Evolutionary conservation across 768 basidiomycete species (phyloP).

Genomic region (Naganishia vaughanmartiniae): DNA sequence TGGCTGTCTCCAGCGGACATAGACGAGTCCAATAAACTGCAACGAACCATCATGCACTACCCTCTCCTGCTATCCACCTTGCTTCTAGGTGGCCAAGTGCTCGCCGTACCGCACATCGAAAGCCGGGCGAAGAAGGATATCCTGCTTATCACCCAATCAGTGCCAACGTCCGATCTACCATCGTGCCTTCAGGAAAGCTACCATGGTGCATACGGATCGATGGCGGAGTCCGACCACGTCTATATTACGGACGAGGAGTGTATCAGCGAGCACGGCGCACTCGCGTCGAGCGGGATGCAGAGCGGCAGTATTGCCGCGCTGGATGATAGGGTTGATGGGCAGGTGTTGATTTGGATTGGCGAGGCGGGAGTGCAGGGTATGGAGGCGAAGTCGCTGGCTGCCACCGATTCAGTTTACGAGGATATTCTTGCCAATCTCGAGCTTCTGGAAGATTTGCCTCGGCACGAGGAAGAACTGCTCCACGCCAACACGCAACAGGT

Average conservation of each 20-base stretch:
- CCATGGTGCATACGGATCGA: slow-evolving; percentile 28
- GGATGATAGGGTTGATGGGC: slow-evolving; percentile 5
- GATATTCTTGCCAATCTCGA: slow-evolving; percentile 10
- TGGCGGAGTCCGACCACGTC: slow-evolving; percentile 32
- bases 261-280: slow-evolving; percentile 25
- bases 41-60: neutral
- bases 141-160: slow-evolving; percentile 14
- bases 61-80: neutral
- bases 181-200: slow-evolving; percentile 21
- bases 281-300: slow-evolving; percentile 32
- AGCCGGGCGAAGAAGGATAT: neutral
- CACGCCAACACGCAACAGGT: neutral
- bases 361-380: slow-evolving; percentile 49
- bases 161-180: slow-evolving; percentile 8
- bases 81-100: neutral
- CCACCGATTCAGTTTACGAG: slow-evolving; percentile 25
- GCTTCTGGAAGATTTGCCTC: neutral
- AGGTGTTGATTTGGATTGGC: slow-evolving; percentile 50
- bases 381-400: neutral
- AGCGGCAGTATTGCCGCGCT: slow-evolving; percentile 35
- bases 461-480: neutral
- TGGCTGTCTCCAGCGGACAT: no score
- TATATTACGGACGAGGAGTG: slow-evolving; percentile 37
- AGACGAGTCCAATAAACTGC: no score
- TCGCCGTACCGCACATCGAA: neutral